Base-by-base conservation (phyloP, 129 eudicot genomes). In the Arctium minus region DNA sequence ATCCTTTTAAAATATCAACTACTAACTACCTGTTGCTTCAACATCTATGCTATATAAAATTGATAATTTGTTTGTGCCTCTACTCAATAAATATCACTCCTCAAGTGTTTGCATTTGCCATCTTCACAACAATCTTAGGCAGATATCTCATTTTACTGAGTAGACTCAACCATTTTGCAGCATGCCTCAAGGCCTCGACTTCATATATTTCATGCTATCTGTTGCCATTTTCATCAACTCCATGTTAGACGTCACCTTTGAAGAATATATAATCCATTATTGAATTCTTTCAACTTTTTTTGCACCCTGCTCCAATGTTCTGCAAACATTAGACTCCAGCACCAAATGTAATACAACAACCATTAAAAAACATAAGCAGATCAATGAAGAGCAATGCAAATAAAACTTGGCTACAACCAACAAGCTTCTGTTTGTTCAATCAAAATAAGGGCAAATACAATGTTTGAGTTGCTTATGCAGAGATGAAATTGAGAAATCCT, bases 141-240 rank as follows among this genome's bases (percentile, higher is more conserved):
- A 44, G 91, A 92, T 90, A 92, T 85, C 50, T 92, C 94, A 70
- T 88, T 94, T 22, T 22, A 22, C 5, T 92, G 94, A 22, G 90
- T 81, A 81, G 89, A 73, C 88, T 92, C 85, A 92, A 75, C 87
- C 90, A 91, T 87, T 92, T 92, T 11, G 97, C 92, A 67, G 97
- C 97, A 40, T 65, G 70, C 27, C 27, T 92, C 22, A 92, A 77
- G 84, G 90, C 97, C 81, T 92, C 94, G 44, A 92, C 89, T 86
- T 92, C 86, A 92, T 64, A 73, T 85, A 90, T 80, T 90, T 75
- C 94, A 92, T 92, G 84, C 92, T 68, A 74, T 92, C 97, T 30
- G 97, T 60, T 27, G 97, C 94, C 97, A 92, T 92, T 79, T 79
- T 88, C 85, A 92, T 76, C 85, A 92, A 82, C 13, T 92, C 97